phyloP scores from a whole-genome alignment of 2,329 filamentous ascomycete species.

The Phialemoniopsis sp. region DNA sequence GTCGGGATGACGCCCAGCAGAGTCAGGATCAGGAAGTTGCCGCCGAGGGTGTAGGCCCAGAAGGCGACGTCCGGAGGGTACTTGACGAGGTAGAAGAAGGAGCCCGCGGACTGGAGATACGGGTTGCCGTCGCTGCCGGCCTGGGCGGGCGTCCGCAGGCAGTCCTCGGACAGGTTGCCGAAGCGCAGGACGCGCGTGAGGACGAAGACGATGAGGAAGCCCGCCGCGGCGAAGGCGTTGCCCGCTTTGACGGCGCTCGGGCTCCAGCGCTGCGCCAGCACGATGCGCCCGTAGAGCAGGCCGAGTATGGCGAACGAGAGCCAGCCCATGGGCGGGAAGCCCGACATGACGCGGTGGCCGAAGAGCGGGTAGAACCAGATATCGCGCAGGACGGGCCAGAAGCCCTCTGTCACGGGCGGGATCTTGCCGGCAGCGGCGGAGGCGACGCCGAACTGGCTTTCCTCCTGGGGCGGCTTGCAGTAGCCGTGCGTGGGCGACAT shows the following conservation, averaged over 20 bases:
- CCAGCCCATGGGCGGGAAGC: constrained; percentile 41
- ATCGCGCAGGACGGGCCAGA: not conserved
- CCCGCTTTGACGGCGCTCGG: constrained; percentile 16
- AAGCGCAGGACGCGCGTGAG: constrained; percentile 33
- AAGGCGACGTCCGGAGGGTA: constrained; percentile 43
- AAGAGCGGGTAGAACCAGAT: constrained; percentile 36
- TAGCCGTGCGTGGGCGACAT: constrained; percentile 32
- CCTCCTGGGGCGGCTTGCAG: constrained; percentile 17
- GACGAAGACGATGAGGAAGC: constrained; percentile 31
- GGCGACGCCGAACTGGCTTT: not conserved
- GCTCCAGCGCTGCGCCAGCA: constrained; percentile 25
- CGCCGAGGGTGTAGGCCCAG: constrained; percentile 33
- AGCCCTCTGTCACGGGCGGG: no score
- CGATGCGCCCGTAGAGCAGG: constrained; percentile 35
- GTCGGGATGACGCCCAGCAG: constrained; percentile 27
- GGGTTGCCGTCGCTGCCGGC: constrained; percentile 24
- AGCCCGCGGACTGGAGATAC: constrained; percentile 31
- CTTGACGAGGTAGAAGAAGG: constrained; percentile 43
- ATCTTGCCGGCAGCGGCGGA: not conserved
- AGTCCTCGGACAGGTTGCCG: constrained; percentile 39
- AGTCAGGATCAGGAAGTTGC: constrained; percentile 32
- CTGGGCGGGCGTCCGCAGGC: constrained; percentile 33
- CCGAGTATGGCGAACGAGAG: constrained; percentile 40
- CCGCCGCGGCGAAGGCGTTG: constrained; percentile 20
- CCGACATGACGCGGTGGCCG: constrained; percentile 24